Evolutionary conservation across 1,284 basidiomycete genomes (phyloP), one percentile per base, ranked within the genome.

Genomic region (Agroathelia rolfsii): DNA sequence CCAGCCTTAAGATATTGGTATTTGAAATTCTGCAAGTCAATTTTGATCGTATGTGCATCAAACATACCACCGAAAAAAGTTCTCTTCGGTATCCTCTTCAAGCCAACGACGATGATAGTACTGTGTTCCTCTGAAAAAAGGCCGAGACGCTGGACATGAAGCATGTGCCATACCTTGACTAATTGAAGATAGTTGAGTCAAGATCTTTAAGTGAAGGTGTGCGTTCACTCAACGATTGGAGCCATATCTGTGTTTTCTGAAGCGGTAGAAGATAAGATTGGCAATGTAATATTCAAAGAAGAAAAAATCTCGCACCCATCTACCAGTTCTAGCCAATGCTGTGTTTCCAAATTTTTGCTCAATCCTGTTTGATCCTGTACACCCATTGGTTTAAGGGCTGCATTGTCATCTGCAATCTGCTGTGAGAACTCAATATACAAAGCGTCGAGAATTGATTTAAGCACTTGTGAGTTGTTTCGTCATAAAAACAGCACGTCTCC

Each of bases 161-260:
- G 27, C 23, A 15, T 16, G 11, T 30, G 21, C 47, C 38, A 40
- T 39, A 35, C 64, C 50, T 64, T 65, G 31, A 64, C 61, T 66
- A 33, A n/a, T 27, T 28, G 32, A 26, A 20, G 18, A 20, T 12
- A 27, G 22, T 11, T 24, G 31, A 18, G 9, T 38, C 31, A 21
- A 22, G 34, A 7, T 27, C 34, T 37, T 30, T 7, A 24, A 17
- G 13, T 20, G 32, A 28, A 29, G 27, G 25, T 17, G 27, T 18
- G 8, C 15, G 16, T 34, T 28, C 24, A 53, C 59, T 57, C 50
- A 55, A 68, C 72, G 52, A 49, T 78, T 76, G 17, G 72, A 69
- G 4, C 72, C 79, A 61, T 80, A 82, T 22, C 76, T 62, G 49
- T 79, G 76, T 48, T 80, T 79, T n/a, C 69, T 69, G 46, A 17